Evolutionary conservation across 352 stramenopile species (phyloP).

Genomic region (Phytophthora cactorum): DNA sequence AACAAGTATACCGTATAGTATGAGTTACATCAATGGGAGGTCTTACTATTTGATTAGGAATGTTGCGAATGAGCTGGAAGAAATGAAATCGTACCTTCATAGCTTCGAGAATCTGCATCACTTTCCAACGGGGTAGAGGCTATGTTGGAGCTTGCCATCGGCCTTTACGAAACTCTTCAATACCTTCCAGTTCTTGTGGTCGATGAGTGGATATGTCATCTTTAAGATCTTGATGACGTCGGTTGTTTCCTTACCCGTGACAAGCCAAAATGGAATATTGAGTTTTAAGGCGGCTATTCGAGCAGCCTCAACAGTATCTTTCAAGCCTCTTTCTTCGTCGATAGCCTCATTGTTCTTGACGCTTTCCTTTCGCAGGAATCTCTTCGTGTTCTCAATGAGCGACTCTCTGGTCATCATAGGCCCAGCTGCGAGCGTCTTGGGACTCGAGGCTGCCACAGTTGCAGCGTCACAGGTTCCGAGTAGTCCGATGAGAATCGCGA

Average conservation of each 20-base stretch:
- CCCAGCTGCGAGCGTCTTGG: background rate
- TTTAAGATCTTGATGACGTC: background rate
- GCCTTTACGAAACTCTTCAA: background rate
- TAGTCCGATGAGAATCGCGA: background rate
- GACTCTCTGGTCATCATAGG: background rate
- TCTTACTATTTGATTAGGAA: no score
- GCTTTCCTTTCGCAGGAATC: background rate
- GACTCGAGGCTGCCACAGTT: background rate
- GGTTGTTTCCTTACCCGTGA: background rate
- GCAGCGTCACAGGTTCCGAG: background rate
- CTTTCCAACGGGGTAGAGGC: background rate
- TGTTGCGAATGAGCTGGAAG: no score
- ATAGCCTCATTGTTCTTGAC: background rate
- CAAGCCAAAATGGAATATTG: background rate
- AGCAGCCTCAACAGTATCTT: background rate
- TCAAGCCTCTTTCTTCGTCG: background rate
- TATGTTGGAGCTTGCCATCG: background rate
- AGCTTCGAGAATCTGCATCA: background rate
- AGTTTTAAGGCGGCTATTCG: background rate
- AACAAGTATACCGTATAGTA: no score
- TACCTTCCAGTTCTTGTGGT: background rate
- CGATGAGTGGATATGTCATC: background rate
- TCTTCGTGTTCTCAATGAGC: background rate
- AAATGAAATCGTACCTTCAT: background rate
- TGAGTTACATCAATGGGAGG: no score